Base-by-base conservation (phyloP, 2,329 filamentous ascomycete species). In the Kalmusia sp. region DNA sequence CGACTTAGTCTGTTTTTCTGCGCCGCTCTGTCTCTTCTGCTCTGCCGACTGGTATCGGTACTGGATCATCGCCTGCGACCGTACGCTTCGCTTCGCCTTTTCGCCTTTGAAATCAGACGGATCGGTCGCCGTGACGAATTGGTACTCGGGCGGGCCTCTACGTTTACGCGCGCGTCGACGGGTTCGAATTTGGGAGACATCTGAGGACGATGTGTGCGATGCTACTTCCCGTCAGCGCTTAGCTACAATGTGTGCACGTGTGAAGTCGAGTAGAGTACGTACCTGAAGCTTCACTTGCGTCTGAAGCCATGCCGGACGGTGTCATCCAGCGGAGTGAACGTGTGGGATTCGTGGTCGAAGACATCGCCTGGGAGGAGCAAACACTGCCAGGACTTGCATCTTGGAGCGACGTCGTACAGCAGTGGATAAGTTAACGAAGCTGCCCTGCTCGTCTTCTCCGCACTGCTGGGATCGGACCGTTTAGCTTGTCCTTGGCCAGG, bases 31-130 rank as follows among this genome's bases (percentile, higher is more conserved):
- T 27, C 49, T 44, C 45, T 54, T 55, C 54, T 57, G 39, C 50
- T 54, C 54, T 40, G 55, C 54, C 12, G 54, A 50, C 35, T 61
- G 62, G 37, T 66, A 69, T 37, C 65, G 55, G 49, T 67, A 67
- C 17, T 68, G 61, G 6, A 63, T 65, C 70, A 72, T 73, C 21
- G 66, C 70, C 46, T 71, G 68, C 4, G 69, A 72, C 7, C 70
- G 70, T 38, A 73, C 62, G 41, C 60, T 68, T 28, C 63, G 59
- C 49, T 65, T 70, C 4, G 59, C 56, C 4, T 55, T 49, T 28
- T 62, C 60, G 37, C 67, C 58, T 22, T 64, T 71, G 55, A 73
- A 73, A 11, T 72, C 61, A 4, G 67, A 62, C 1, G 60, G 70
- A 39, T 70, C 57, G 28, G 68, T 72, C 22, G 66, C 69, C 2